Evolutionary conservation across 805 yeast genomes (phyloP), one percentile per base, ranked within the genome.

Genomic region (Brettanomyces naardenensis): DNA sequence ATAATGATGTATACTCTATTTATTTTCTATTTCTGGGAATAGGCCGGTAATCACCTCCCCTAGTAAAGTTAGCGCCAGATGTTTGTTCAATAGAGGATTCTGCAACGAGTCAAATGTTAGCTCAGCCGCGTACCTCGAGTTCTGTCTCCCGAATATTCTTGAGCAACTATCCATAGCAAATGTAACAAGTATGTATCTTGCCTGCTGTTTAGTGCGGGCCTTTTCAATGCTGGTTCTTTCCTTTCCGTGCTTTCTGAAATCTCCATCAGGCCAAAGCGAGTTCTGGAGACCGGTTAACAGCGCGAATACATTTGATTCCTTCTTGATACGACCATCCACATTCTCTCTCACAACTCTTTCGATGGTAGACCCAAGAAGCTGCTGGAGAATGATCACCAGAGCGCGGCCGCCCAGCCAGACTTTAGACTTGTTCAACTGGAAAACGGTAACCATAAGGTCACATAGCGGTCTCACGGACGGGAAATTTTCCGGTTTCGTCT

Each of bases 361-460:
- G 36, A 61, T 80, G 0, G 96, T 82, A 2, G 90, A 83, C 0
- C 97, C 97, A 28, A 89, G 67, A 1, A 89, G 58, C 54, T 87
- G 95, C 56, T 88, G 96, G 37, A 89, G 61, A 3, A 89, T 75
- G 4, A 87, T 77, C 28, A 88, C 69, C 6, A 87, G 66, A 0
- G 96, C 95, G 31, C 88, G 66, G 0, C 95, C 97, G 37, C 95
- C 64, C 2, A 89, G 58, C 95, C 95, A 86, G 33, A 77, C 75
- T 33, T 75, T 77, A 2, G 83, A 68, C 14, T 45, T 55, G n/a
- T 57, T 48, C 18, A 85, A 58, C 22, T 83, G 76, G 58, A 89
- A 89, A 2, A 87, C 51, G 0, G 80, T 65, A 15, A 85, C 70
- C 36, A 88, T 69, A 9, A 86, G 53, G 44, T 87, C 95, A 45